Conservation (phyloP, 768 basidiomycete genomes). For the Suillus decipiens region DNA sequence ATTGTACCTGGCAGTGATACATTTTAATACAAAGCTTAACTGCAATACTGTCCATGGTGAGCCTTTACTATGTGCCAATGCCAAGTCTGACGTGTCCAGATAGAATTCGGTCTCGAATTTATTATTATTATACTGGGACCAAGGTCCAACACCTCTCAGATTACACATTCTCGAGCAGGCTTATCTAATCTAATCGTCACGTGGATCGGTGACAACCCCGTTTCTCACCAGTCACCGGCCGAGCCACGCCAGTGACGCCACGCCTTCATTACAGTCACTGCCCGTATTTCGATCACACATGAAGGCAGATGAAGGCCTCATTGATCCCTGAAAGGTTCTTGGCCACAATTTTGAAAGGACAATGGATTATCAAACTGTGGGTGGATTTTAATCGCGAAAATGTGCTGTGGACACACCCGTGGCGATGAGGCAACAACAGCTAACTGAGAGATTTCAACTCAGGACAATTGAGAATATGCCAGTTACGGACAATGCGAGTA, state of each 20-base stretch:
- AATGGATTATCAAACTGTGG: neutral
- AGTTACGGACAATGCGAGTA: constrained; percentile 5
- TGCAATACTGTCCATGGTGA: neutral
- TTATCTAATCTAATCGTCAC: constrained; percentile 7
- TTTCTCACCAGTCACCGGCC: neutral
- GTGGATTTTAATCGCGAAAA: neutral
- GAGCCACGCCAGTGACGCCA: neutral
- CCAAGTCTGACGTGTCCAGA: neutral
- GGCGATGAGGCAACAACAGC: neutral
- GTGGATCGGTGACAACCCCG: neutral
- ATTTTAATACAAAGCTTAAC: neutral
- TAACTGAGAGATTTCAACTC: neutral
- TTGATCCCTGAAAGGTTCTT: neutral
- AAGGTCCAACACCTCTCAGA: neutral
- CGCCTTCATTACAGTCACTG: neutral
- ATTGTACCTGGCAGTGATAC: neutral
- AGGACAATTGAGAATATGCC: constrained; percentile 4
- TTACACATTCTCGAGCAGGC: neutral
- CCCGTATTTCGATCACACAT: neutral
- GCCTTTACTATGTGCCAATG: neutral
- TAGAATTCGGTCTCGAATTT: neutral
- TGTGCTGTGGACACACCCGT: neutral
- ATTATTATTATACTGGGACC: neutral
- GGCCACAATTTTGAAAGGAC: neutral
- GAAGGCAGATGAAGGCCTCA: neutral